Percentiles rank a stretch among this genome's conserved stretches.
These are phyloP conservation scores for Stellera chamaejasme DNA, from an alignment of 345 rosid species.

Conservation along the genomic window DNA sequence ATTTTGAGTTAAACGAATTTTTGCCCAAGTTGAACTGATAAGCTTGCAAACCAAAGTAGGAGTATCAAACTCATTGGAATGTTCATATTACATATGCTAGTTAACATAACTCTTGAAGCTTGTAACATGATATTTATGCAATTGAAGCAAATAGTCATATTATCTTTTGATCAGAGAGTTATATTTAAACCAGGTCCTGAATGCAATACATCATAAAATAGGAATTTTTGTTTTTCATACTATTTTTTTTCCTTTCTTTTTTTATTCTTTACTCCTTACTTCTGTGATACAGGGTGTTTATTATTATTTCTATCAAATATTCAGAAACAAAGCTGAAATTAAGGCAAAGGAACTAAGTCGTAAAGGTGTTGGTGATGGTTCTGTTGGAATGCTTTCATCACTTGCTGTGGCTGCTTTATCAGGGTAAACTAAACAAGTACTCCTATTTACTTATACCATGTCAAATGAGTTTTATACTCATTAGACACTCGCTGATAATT, in stretches of 20 bases:
- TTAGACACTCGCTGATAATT: not conserved
- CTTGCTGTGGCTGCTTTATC: constrained; percentile 91
- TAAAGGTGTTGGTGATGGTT: constrained; percentile 84
- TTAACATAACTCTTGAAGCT: too few relatives aligned
- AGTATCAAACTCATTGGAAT: too few relatives aligned
- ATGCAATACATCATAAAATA: too few relatives aligned
- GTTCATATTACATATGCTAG: too few relatives aligned
- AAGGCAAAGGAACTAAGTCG: constrained; percentile 44
- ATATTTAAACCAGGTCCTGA: too few relatives aligned
- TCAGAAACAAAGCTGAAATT: constrained; percentile 83
- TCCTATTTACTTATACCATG: not conserved
- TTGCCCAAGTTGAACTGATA: too few relatives aligned
- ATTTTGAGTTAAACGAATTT: too few relatives aligned
- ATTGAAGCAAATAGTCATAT: too few relatives aligned
- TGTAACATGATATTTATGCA: too few relatives aligned
- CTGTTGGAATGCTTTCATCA: constrained; percentile 92
- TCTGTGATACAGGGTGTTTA: constrained; percentile 92
- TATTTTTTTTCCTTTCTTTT: not conserved
- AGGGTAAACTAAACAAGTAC: constrained; percentile 41
- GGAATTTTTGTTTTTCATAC: too few relatives aligned
- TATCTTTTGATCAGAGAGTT: too few relatives aligned
- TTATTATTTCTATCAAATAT: constrained; percentile 99
- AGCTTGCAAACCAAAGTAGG: too few relatives aligned
- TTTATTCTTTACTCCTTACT: constrained; percentile 27
- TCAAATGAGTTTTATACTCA: not conserved